phyloP scores from a whole-genome alignment of 2,329 filamentous ascomycete genomes.

The Metarhizium anisopliae region DNA sequence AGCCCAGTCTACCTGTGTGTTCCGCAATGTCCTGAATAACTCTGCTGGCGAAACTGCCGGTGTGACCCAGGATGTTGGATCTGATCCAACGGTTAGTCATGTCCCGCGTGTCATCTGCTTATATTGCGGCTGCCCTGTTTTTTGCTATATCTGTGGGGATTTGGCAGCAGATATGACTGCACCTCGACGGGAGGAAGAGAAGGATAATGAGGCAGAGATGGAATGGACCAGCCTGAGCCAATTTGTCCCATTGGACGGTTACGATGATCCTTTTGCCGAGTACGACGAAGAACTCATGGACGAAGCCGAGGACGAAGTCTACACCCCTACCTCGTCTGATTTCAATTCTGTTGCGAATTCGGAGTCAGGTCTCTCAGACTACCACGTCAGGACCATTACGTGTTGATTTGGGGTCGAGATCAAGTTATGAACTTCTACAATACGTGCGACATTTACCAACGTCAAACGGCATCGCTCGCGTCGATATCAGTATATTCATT shows the following conservation, averaged over 20 bases:
- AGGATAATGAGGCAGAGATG: conserved; percentile 9
- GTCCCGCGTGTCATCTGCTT: conserved; percentile 34
- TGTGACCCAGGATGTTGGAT: conserved; percentile 93
- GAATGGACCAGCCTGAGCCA: conserved; percentile 19
- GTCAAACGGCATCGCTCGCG: not conserved
- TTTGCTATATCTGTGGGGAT: conserved; percentile 30
- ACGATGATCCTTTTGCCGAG: conserved; percentile 24
- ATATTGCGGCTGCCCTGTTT: conserved; percentile 35
- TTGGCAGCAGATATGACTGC: conserved; percentile 15
- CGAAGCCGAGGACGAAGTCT: conserved; percentile 1
- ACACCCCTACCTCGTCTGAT: conserved; percentile 3
- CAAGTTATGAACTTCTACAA: too few relatives aligned
- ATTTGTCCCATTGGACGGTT: conserved; percentile 17
- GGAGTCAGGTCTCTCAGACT: conserved; percentile 12
- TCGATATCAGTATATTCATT: not conserved
- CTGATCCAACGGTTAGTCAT: conserved; percentile 94
- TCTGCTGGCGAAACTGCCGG: conserved; percentile 91
- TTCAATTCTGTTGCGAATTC: conserved; percentile 12
- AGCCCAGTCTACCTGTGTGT: conserved; percentile 83
- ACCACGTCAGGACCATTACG: conserved; percentile 15
- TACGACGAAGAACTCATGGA: conserved; percentile 29
- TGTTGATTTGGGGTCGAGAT: not conserved
- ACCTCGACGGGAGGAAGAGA: not conserved
- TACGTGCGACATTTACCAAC: too few relatives aligned
- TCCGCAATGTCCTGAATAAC: conserved; percentile 87